Conservation (phyloP, 164 flowering plant species). For the Aristolochia fimbriata region DNA sequence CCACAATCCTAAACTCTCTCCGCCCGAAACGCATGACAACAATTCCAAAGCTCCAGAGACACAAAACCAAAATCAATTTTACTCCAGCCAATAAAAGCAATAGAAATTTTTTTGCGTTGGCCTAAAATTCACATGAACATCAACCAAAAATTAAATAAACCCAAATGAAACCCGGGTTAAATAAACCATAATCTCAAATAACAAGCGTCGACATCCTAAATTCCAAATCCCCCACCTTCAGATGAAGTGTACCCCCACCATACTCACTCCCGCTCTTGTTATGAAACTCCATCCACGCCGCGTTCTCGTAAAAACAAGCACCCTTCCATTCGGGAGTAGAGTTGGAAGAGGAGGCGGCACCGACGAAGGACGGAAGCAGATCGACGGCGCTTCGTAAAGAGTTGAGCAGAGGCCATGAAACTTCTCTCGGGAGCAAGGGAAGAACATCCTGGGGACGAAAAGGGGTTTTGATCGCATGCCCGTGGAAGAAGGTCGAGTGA, state of each 20-base stretch:
- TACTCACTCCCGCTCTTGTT: conserved; percentile 54
- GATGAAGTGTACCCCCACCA: conserved; percentile 92
- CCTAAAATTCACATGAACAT: no score
- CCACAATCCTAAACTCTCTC: no score
- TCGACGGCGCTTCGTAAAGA: conserved; percentile 45
- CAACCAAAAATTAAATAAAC: no score
- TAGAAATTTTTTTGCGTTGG: no score
- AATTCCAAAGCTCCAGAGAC: no score
- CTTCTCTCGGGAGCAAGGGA: conserved; percentile 58
- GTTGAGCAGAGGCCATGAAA: conserved; percentile 76
- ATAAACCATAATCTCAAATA: no score
- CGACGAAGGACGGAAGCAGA: conserved; percentile 74
- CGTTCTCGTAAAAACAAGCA: conserved; percentile 70
- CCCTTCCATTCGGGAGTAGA: conserved; percentile 68
- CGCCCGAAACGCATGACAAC: no score
- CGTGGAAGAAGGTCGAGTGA: conserved; percentile 4
- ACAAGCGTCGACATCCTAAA: no score
- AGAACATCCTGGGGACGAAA: conserved; percentile 55
- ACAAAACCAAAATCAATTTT: no score
- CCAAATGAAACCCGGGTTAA: no score
- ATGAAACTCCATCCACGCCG: conserved; percentile 84
- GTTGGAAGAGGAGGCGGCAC: conserved; percentile 40
- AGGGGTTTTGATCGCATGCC: conserved; percentile 28
- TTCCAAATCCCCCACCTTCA: conserved; percentile 39
- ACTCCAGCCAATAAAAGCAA: no score